Percentiles rank a stretch among this genome's conserved stretches.
These are phyloP conservation scores for Dendrobium nobile DNA, from an alignment of 106 monocot genomes.

Conservation along the genomic window DNA sequence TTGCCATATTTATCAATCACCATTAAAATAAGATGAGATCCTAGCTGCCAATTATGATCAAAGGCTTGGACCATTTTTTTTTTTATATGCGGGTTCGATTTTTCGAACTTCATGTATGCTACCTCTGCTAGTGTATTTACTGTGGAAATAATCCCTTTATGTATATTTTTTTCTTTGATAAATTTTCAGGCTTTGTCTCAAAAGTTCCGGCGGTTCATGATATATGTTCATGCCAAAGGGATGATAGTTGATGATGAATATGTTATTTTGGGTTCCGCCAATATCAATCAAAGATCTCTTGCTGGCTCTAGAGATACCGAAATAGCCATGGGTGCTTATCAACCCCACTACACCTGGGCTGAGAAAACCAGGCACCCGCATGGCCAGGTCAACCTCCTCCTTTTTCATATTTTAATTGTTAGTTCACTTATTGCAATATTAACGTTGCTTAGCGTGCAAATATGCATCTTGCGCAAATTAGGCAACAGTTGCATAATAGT, in stretches of 20 bases:
- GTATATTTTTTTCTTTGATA: not conserved
- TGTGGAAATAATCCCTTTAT: not conserved
- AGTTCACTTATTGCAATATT: not conserved
- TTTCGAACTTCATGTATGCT: not conserved
- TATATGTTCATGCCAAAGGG: conserved; percentile 85
- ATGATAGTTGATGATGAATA: conserved; percentile 93
- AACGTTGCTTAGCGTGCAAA: not conserved
- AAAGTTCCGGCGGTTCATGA: conserved; percentile 74
- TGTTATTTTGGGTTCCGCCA: conserved; percentile 79
- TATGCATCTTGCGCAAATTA: not conserved
- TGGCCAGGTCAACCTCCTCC: conserved; percentile 51
- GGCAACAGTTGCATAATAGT: not conserved
- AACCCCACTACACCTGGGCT: conserved; percentile 57
- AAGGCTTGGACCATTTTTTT: not conserved
- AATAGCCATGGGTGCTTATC: conserved; percentile 86
- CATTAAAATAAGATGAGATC: not conserved
- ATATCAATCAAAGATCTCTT: conserved; percentile 83
- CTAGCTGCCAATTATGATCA: not conserved
- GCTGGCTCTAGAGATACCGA: conserved; percentile 74
- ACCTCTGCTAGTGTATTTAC: not conserved
- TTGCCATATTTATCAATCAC: not conserved
- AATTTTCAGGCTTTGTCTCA: conserved; percentile 27
- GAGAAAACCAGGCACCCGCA: conserved; percentile 40
- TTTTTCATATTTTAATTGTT: not conserved
- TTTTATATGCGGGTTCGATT: not conserved